phyloP scores from a whole-genome alignment of 495 filamentous ascomycete species.

The Aspergillus ostianus region DNA sequence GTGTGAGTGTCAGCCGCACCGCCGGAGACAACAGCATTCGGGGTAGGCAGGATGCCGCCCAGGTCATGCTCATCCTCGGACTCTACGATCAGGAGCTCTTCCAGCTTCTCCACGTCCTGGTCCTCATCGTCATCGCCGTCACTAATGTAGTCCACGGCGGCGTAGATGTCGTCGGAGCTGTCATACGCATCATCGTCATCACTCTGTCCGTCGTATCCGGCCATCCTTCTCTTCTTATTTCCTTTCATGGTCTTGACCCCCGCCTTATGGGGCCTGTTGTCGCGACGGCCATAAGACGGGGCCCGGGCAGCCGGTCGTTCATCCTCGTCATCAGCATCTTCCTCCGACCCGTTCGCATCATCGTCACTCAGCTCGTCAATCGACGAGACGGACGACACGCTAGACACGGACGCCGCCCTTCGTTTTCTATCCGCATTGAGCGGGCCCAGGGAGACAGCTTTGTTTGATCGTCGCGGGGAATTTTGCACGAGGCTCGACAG shows the following conservation, averaged over 20 bases:
- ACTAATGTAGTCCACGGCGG: slow-evolving; percentile 72
- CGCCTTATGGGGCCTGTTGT: slow-evolving; percentile 41
- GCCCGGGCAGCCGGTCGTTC: slow-evolving; percentile 48
- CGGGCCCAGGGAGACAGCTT: slow-evolving; percentile 21
- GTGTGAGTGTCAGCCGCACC: slow-evolving; percentile 41
- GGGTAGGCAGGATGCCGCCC: slow-evolving; percentile 18
- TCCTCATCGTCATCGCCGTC: slow-evolving; percentile 72
- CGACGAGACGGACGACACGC: slow-evolving; percentile 43
- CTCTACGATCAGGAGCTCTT: slow-evolving; percentile 70
- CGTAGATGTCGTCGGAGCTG: slow-evolving; percentile 65
- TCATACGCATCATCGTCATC: slow-evolving; percentile 35
- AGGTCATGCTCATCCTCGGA: slow-evolving; percentile 47
- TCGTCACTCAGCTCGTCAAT: slow-evolving; percentile 40
- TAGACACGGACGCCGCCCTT: slow-evolving; percentile 43
- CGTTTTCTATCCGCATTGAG: slow-evolving; percentile 34
- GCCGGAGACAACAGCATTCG: slow-evolving; percentile 21
- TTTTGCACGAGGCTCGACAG: slow-evolving; percentile 24
- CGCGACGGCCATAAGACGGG: slow-evolving; percentile 50
- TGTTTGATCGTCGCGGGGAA: slow-evolving; percentile 28
- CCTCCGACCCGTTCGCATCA: slow-evolving; percentile 42
- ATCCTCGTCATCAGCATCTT: slow-evolving; percentile 52
- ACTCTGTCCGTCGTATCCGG: slow-evolving; percentile 65
- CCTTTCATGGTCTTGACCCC: slow-evolving; percentile 36
- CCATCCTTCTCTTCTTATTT: slow-evolving; percentile 46
- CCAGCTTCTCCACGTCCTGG: slow-evolving; percentile 65